Percentiles rank a stretch among this genome's conserved stretches.
Conservation (phyloP, 768 basidiomycete genomes). For the Agaricus bisporus region DNA sequence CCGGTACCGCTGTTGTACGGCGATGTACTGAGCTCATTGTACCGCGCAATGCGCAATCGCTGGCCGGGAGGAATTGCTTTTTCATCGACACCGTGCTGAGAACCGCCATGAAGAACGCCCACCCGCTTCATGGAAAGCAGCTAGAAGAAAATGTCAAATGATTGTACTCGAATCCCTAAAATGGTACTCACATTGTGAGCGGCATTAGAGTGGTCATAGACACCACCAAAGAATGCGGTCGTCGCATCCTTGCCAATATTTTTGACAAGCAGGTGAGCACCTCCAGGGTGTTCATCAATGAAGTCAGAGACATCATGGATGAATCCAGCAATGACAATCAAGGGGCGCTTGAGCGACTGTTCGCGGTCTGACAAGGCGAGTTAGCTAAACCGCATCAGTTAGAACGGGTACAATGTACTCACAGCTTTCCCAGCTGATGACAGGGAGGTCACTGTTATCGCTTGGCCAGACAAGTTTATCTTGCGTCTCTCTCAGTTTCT, state of each 20-base stretch:
- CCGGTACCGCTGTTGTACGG: slow-evolving; percentile 50
- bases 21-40: slow-evolving; percentile 47
- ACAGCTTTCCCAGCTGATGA: slow-evolving; percentile 88
- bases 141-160: slow-evolving; percentile 17
- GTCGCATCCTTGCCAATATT: slow-evolving; percentile 89
- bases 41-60: slow-evolving; percentile 62
- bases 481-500: slow-evolving; percentile 74
- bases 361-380: slow-evolving; percentile 51
- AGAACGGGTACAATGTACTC: slow-evolving; percentile 20
- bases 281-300: slow-evolving; percentile 89
- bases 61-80: slow-evolving; percentile 69
- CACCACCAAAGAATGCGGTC: slow-evolving; percentile 90
- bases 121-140: slow-evolving; percentile 64
- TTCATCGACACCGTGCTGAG: slow-evolving; percentile 53
- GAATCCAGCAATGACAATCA: slow-evolving; percentile 86
- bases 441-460: slow-evolving; percentile 66
- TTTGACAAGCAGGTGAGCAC: slow-evolving; percentile 76
- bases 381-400: slow-evolving; percentile 1
- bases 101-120: slow-evolving; percentile 55
- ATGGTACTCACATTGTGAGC: slow-evolving; percentile 64
- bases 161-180: neutral
- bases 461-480: slow-evolving; percentile 77
- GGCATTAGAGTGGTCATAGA: slow-evolving; percentile 85
- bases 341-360: slow-evolving; percentile 71
- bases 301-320: slow-evolving; percentile 87